Base-by-base conservation (phyloP, 805 yeast genomes). In the Saturnispora quitensis region DNA sequence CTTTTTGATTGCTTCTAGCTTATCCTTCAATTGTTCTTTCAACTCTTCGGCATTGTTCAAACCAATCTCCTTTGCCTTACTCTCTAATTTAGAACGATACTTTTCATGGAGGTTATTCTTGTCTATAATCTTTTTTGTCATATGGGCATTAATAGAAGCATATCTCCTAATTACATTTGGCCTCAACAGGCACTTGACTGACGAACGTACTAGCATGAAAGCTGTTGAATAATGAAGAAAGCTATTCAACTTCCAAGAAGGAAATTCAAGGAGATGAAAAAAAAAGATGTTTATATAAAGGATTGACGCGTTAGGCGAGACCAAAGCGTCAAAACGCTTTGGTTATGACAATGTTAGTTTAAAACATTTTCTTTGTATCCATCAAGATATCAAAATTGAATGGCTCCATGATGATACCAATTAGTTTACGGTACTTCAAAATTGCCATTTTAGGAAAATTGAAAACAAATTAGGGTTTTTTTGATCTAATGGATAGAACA, bases 1-100 rank as follows among this genome's bases (percentile, higher is more conserved):
- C 53, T 71, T 73, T 62, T 81, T 84, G 46, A 73, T 76, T 35
- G 66, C 61, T 36, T 74, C 80, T 45, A 89, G 78, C 22, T 79
- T 75, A 40, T 80, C 84, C 59, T 84, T 81, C 56, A 84, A 67
- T 55, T 76, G 78, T 40, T 71, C 79, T 56, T 81, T 77, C 55
- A 89, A 69, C 52, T 86, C 86, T 6, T 80, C 79, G 4, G 86
- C 67, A 35, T 72, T 64, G 1, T 67, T 57, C 0, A 70, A 74
- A 10, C 83, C 84, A 20, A 71, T 55, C 52, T 65, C 62, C 45
- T 60, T 58, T 10, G 76, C 77, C 55, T 66, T 70, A 44, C 60
- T 58, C 34, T 68, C 69, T 35, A 77, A 67, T 59, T 75, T 72
- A 4, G 60, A 72, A 49, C 66, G 65, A 57, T 77, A 77, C 48